Percentiles rank a stretch among this genome's conserved stretches.
These are phyloP conservation scores for Teratosphaeria zuluensis DNA, from an alignment of 2,329 filamentous ascomycete genomes.

Conservation along the genomic window DNA sequence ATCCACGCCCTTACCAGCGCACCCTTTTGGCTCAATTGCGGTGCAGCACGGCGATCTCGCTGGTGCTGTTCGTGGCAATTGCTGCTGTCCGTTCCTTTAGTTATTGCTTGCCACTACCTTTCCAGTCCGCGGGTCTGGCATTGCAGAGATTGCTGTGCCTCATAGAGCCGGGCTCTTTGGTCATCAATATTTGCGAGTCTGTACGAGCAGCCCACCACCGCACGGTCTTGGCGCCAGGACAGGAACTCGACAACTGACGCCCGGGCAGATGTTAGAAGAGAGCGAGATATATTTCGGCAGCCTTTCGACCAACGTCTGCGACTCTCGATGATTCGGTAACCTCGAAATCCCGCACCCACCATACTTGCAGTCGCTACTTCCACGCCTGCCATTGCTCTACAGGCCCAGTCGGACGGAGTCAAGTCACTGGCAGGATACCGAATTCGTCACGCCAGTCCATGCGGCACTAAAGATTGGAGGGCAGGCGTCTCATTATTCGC, in stretches of 20 bases:
- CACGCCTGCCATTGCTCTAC: neutral
- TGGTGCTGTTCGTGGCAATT: constrained; percentile 9
- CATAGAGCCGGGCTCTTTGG: neutral
- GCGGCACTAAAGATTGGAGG: neutral
- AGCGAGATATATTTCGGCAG: neutral
- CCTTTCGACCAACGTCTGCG: neutral
- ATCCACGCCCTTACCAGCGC: neutral
- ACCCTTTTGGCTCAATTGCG: constrained; percentile 6
- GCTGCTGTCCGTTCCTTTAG: constrained; percentile 11
- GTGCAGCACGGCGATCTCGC: constrained; percentile 1
- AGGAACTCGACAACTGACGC: neutral
- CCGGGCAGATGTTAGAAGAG: neutral
- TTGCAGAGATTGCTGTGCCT: neutral
- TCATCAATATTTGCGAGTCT: neutral
- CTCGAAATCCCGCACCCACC: neutral
- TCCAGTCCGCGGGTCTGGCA: neutral
- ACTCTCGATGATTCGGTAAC: neutral
- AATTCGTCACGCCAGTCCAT: neutral
- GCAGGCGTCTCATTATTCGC: neutral
- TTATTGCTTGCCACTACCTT: neutral
- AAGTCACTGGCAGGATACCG: neutral
- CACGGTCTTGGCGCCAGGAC: neutral
- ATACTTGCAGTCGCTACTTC: neutral
- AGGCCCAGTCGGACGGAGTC: neutral
- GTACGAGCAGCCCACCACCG: neutral